A percentile compares a stretch with the other conserved stretches of the same genome.
These are phyloP conservation scores for Lactarius evosmus DNA, from an alignment of 768 basidiomycete genomes.

Conservation along the genomic window DNA sequence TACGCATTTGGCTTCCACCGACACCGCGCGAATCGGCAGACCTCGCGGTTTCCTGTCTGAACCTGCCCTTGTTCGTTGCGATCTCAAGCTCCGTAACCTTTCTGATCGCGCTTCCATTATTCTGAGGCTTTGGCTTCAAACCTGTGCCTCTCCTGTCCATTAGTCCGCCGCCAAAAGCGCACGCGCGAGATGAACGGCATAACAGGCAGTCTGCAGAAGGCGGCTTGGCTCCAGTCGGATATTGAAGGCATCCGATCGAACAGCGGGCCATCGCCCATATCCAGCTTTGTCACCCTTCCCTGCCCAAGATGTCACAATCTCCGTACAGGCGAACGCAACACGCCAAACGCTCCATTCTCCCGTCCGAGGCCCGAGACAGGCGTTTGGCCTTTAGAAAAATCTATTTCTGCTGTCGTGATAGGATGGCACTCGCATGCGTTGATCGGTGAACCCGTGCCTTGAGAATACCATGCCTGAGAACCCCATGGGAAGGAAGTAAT, in stretches of 20 bases:
- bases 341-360: slow-evolving; percentile 38
- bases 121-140: neutral
- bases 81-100: slow-evolving; percentile 20
- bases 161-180: slow-evolving; percentile 17
- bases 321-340: slow-evolving; percentile 40
- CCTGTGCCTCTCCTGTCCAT: slow-evolving; percentile 9
- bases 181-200: slow-evolving; percentile 23
- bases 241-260: slow-evolving; percentile 15
- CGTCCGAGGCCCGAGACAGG: slow-evolving; percentile 35
- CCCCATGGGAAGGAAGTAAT: slow-evolving; percentile 46
- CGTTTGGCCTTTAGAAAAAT: slow-evolving; percentile 37
- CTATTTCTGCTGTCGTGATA: slow-evolving; percentile 19
- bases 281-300: slow-evolving; percentile 40
- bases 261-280: slow-evolving; percentile 5
- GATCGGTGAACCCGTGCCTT: slow-evolving; percentile 52
- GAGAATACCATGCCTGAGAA: slow-evolving; percentile 43
- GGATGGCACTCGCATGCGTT: slow-evolving; percentile 38
- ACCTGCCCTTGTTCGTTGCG: slow-evolving; percentile 8
- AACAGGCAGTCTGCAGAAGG: slow-evolving; percentile 27
- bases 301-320: slow-evolving; percentile 42
- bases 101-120: slow-evolving; percentile 12
- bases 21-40: slow-evolving; percentile 12
- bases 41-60: slow-evolving; percentile 25
- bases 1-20: slow-evolving; percentile 23
- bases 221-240: slow-evolving; percentile 26